phyloP scores from a whole-genome alignment of 148 eudicot species.

The Diospyros kaki region DNA sequence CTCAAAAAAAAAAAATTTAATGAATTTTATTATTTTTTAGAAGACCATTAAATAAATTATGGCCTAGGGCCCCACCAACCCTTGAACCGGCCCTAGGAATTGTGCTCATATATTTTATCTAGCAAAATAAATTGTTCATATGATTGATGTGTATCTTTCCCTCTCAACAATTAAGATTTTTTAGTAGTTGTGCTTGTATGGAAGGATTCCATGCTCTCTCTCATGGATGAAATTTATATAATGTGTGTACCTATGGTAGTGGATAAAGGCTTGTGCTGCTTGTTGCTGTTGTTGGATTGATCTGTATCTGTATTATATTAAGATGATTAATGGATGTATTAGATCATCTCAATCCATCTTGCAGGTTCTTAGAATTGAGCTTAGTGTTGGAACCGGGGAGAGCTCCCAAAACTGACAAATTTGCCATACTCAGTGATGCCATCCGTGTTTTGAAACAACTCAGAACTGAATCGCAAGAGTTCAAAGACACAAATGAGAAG shows the following conservation, averaged over 20 bases:
- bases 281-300: too few relatives aligned
- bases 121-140: background rate
- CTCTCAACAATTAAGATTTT: background rate
- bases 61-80: too few relatives aligned
- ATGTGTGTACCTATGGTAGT: too few relatives aligned
- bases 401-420: conserved; percentile 70
- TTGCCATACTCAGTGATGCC: conserved; percentile 72
- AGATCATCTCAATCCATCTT: conserved; percentile 1
- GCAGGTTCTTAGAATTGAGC: conserved; percentile 76
- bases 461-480: conserved; percentile 50
- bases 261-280: too few relatives aligned
- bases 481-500: conserved; percentile 55
- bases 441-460: conserved; percentile 65
- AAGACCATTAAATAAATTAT: too few relatives aligned
- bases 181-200: background rate
- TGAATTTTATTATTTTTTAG: too few relatives aligned
- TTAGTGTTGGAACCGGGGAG: conserved; percentile 69
- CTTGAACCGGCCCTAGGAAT: background rate
- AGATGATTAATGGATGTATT: background rate
- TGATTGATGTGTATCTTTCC: background rate
- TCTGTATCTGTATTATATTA: background rate
- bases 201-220: background rate
- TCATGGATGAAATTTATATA: too few relatives aligned
- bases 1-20: too few relatives aligned
- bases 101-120: background rate